Percentiles rank a stretch among this genome's conserved stretches.
These are phyloP conservation scores for Colletotrichum chlorophyti DNA, from an alignment of 2,329 filamentous ascomycete genomes.

Conservation along the genomic window DNA sequence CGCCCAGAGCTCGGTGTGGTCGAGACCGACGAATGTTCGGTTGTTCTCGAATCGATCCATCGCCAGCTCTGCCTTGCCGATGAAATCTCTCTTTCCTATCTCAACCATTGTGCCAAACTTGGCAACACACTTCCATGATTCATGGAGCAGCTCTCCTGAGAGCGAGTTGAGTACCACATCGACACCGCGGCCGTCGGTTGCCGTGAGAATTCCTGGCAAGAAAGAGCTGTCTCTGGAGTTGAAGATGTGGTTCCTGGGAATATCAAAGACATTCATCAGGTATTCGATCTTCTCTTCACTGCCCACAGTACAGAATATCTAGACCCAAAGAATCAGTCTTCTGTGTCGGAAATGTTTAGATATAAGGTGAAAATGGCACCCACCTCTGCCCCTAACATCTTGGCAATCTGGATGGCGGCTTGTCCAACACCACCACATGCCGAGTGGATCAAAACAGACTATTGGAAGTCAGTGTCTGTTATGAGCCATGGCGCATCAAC, in stretches of 20 bases:
- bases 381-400: conserved; percentile 28
- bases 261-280: not conserved
- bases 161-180: conserved; percentile 49
- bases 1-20: too few relatives aligned
- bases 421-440: conserved; percentile 9
- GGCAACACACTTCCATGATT: conserved; percentile 52
- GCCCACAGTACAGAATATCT: conserved; percentile 16
- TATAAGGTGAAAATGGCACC: conserved; percentile 44
- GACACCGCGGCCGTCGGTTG: conserved; percentile 34
- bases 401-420: conserved; percentile 4
- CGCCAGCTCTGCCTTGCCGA: conserved; percentile 46
- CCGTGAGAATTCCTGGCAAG: not conserved
- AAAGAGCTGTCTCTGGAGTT: conserved; percentile 10
- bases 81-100: conserved; percentile 51
- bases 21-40: conserved; percentile 41
- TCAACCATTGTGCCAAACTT: conserved; percentile 52
- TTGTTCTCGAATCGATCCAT: conserved; percentile 51
- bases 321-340: not conserved
- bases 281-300: conserved; percentile 6
- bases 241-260: not conserved
- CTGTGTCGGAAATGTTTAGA: not conserved
- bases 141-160: conserved; percentile 47
- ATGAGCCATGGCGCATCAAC: not conserved
- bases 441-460: conserved; percentile 31
- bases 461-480: conserved; percentile 14